These are phyloP conservation scores for Lepidium aucheri DNA, from an alignment of 345 rosid species.

Conservation along the genomic window DNA sequence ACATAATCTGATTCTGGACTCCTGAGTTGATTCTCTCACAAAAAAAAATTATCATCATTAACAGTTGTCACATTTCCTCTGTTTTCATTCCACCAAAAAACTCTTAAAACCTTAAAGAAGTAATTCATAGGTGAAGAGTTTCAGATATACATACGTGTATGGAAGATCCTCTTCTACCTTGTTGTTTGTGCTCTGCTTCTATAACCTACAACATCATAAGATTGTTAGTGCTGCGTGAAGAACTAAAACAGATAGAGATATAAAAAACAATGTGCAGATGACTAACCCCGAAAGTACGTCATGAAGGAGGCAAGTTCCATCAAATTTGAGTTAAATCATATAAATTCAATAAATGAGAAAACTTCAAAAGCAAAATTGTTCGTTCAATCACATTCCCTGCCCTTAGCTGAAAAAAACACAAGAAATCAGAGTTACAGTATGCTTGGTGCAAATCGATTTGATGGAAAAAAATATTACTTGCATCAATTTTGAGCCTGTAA, in stretches of 20 bases:
- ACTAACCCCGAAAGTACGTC: constrained; percentile 66
- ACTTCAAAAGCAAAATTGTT: constrained; percentile 39
- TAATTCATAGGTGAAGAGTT: background rate
- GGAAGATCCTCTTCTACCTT: constrained; percentile 91
- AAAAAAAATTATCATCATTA: background rate
- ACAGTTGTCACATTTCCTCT: background rate
- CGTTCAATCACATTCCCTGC: constrained; percentile 83
- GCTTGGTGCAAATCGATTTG: too few species aligned
- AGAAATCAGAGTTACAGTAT: too few species aligned
- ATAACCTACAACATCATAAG: constrained; percentile 39
- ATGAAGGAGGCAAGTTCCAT: constrained; percentile 30
- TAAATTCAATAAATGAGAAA: background rate
- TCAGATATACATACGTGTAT: constrained; percentile 46
- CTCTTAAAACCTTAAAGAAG: background rate
- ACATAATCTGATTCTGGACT: background rate
- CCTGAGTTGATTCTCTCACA: background rate
- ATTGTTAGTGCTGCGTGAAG: background rate
- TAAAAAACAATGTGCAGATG: background rate
- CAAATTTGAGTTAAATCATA: constrained; percentile 9
- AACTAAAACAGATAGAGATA: background rate
- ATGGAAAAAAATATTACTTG: background rate
- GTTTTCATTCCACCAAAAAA: background rate
- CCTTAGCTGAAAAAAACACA: constrained; percentile 45
- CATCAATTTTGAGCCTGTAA: background rate
- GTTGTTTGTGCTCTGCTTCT: constrained; percentile 71